These are phyloP conservation scores for Carpinus fangiana DNA, from an alignment of 306 rosid genomes.

Conservation along the genomic window DNA sequence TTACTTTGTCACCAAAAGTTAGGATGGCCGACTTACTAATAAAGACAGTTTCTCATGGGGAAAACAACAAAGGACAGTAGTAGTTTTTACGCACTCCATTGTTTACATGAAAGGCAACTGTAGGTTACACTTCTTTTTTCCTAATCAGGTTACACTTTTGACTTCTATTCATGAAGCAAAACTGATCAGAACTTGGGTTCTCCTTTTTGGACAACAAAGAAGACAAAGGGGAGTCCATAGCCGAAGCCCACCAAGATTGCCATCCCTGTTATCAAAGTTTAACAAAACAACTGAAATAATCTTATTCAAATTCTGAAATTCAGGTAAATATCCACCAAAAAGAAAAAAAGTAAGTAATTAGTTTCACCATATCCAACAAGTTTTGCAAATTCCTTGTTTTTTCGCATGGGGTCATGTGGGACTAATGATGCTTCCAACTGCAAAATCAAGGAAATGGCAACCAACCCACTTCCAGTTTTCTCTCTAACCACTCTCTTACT, in stretches of 20 bases:
- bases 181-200: slow-evolving; percentile 40
- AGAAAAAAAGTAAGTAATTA: neutral
- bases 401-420: slow-evolving; percentile 15
- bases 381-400: slow-evolving; percentile 15
- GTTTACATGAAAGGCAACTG: too few species aligned
- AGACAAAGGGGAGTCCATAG: slow-evolving; percentile 54
- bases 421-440: slow-evolving; percentile 32
- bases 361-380: slow-evolving; percentile 46
- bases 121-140: too few species aligned
- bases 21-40: too few species aligned
- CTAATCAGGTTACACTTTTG: too few species aligned
- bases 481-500: slow-evolving; percentile 65
- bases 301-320: neutral
- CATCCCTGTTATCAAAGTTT: slow-evolving; percentile 45
- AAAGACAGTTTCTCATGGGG: too few species aligned
- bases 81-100: too few species aligned
- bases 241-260: slow-evolving; percentile 50
- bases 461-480: slow-evolving; percentile 57
- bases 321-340: neutral
- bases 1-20: too few species aligned
- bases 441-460: slow-evolving; percentile 45
- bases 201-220: slow-evolving; percentile 51
- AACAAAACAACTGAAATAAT: neutral
- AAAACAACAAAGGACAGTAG: too few species aligned
- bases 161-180: neutral